Conservation (phyloP, 805 yeast genomes). For the Tetrapisispora namnaoensis region DNA sequence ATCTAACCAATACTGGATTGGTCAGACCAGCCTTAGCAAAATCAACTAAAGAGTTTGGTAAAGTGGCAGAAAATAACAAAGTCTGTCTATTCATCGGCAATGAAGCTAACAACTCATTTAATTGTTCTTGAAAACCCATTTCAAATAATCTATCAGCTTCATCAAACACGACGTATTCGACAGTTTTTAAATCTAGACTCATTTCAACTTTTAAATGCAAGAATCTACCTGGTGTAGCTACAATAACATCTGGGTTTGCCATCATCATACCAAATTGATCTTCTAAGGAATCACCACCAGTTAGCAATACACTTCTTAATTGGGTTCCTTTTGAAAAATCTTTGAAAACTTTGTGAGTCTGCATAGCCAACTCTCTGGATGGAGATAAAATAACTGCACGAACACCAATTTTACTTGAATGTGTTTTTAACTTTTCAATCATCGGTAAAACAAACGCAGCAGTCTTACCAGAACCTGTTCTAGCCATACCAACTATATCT, state of each 20-base stretch:
- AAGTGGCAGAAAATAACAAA: constrained; percentile 84
- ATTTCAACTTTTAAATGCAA: constrained; percentile 92
- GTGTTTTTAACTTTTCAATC: constrained; percentile 73
- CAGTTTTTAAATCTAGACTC: constrained; percentile 71
- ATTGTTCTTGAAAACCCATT: constrained; percentile 90
- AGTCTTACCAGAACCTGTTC: constrained; percentile 98
- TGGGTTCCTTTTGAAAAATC: constrained; percentile 83
- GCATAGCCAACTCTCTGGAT: constrained; percentile 91
- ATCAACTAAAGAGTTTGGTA: constrained; percentile 85
- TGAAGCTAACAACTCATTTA: constrained; percentile 77
- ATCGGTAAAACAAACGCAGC: constrained; percentile 93
- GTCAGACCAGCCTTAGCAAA: constrained; percentile 95
- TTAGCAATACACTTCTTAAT: constrained; percentile 66
- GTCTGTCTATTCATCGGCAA: constrained; percentile 82
- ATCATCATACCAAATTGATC: constrained; percentile 91
- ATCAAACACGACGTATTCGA: constrained; percentile 89
- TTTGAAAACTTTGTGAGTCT: constrained; percentile 78
- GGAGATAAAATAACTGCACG: constrained; percentile 89
- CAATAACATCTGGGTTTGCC: constrained; percentile 86
- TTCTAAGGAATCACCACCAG: constrained; percentile 98
- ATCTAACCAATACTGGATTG: constrained; percentile 84
- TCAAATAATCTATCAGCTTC: constrained; percentile 96
- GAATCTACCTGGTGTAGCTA: constrained; percentile 97
- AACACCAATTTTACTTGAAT: constrained; percentile 78
- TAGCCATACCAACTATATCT: constrained; percentile 98